A percentile compares a stretch with the other conserved stretches of the same genome.
Conservation (phyloP, 495 filamentous ascomycete genomes). For the Penicillium odoratum region DNA sequence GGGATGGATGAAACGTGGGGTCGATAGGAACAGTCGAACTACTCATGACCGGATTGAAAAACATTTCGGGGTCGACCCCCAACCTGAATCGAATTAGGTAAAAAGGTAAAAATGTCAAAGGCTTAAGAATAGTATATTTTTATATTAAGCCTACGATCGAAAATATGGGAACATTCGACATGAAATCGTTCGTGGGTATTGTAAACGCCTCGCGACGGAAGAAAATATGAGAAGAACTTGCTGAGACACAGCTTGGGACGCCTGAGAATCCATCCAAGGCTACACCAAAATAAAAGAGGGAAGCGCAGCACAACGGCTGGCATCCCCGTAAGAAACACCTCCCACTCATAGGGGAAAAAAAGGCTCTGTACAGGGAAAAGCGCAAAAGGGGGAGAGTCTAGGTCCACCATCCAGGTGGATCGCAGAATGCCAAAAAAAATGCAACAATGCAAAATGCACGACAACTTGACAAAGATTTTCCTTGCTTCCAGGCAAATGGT, state of each 20-base stretch:
- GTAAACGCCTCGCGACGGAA: constrained; percentile 26
- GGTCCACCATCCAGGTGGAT: constrained; percentile 20
- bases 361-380: constrained; percentile 19
- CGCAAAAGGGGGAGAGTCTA: constrained; percentile 8
- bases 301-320: constrained; percentile 8
- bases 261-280: constrained; percentile 29
- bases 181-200: constrained; percentile 33
- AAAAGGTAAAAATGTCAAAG: not conserved
- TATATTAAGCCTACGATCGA: not conserved
- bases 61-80: not conserved
- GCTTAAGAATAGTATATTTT: not conserved
- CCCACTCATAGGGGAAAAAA: not conserved
- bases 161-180: not conserved
- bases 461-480: not conserved
- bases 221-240: constrained; percentile 24
- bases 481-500: constrained; percentile 5
- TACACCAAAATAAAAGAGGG: constrained; percentile 11
- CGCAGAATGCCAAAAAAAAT: constrained; percentile 10
- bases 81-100: not conserved
- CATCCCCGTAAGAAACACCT: not conserved
- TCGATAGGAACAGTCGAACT: not conserved
- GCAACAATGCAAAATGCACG: constrained; percentile 1
- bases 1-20: not conserved
- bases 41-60: not conserved
- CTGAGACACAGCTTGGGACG: constrained; percentile 51